Evolutionary conservation across 371 early-diverging fungal genomes (phyloP).

Genomic region (Actinomortierella ambigua): DNA sequence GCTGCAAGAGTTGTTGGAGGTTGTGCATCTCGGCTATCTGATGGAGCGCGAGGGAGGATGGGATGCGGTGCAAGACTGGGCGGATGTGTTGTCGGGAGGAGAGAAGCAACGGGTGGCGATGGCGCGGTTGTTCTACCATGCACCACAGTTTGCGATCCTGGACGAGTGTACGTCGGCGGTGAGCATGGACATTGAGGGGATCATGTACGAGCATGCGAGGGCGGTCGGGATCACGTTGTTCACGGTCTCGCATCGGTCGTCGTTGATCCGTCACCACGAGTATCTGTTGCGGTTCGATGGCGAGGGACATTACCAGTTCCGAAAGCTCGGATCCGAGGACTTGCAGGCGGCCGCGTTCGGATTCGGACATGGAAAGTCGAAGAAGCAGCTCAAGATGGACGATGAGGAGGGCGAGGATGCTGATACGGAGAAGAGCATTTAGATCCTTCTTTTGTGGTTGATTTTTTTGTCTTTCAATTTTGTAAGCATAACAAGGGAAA

Average conservation of each 20-base stretch:
- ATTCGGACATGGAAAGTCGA: slow-evolving; percentile 63
- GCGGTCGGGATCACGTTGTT: slow-evolving; percentile 82
- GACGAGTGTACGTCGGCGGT: slow-evolving; percentile 90
- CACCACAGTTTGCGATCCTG: slow-evolving; percentile 85
- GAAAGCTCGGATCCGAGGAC: slow-evolving; percentile 56
- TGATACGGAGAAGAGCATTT: slow-evolving; percentile 36
- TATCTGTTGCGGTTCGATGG: slow-evolving; percentile 83
- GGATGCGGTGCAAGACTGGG: slow-evolving; percentile 85
- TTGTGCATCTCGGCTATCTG: slow-evolving; percentile 74
- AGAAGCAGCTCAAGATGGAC: slow-evolving; percentile 30
- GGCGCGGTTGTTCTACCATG: slow-evolving; percentile 87
- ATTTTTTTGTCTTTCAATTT: too few relatives aligned
- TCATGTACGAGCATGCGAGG: slow-evolving; percentile 86
- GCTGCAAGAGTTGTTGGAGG: slow-evolving; percentile 64
- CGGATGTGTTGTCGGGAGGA: slow-evolving; percentile 83
- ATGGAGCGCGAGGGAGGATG: slow-evolving; percentile 87
- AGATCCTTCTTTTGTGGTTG: too few relatives aligned
- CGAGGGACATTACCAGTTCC: slow-evolving; percentile 82
- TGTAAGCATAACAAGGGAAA: too few relatives aligned
- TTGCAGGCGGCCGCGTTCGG: slow-evolving; percentile 58
- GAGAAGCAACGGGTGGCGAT: slow-evolving; percentile 86
- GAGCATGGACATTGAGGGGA: slow-evolving; percentile 81
- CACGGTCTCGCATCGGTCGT: slow-evolving; percentile 84
- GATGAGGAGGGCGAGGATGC: slow-evolving; percentile 44
- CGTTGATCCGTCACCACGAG: slow-evolving; percentile 65